Percentiles rank a stretch among this genome's conserved stretches.
These are phyloP conservation scores for Vigna nakashimae DNA, from an alignment of 306 rosid genomes.

Conservation along the genomic window DNA sequence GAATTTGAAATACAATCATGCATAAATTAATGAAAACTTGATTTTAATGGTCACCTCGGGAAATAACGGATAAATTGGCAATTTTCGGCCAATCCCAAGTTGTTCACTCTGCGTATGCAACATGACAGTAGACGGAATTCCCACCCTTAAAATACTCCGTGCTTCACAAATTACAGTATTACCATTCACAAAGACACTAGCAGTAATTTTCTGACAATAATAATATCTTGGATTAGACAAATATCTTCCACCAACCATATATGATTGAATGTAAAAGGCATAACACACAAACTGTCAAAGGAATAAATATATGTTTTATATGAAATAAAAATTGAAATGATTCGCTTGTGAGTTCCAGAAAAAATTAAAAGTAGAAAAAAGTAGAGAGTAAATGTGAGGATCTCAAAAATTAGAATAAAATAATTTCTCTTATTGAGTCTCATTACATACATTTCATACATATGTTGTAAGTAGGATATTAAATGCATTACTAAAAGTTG, in stretches of 20 bases:
- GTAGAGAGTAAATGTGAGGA: neutral
- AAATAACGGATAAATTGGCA: constrained; percentile 86
- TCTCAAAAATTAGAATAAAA: too few species aligned
- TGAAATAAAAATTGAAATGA: constrained; percentile 18
- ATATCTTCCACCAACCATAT: constrained; percentile 27
- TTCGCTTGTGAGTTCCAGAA: neutral
- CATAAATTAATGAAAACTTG: constrained; percentile 24
- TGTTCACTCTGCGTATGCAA: constrained; percentile 86
- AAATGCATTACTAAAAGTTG: too few species aligned
- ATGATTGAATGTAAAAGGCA: constrained; percentile 2
- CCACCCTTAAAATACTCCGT: constrained; percentile 68
- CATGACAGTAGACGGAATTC: constrained; percentile 68
- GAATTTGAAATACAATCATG: constrained; percentile 39
- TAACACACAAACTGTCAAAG: constrained; percentile 5
- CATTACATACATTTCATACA: too few species aligned
- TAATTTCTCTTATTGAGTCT: too few species aligned
- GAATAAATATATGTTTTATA: constrained; percentile 23
- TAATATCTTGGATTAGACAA: constrained; percentile 42
- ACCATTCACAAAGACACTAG: constrained; percentile 61
- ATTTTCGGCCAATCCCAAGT: constrained; percentile 78
- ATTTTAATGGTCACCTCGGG: constrained; percentile 66
- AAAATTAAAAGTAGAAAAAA: neutral
- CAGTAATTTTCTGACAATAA: constrained; percentile 70
- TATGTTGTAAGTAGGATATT: too few species aligned
- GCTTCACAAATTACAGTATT: constrained; percentile 71